Evolutionary conservation across 2,329 filamentous ascomycete species (phyloP).

Genomic region (Calonectria fujianensis): DNA sequence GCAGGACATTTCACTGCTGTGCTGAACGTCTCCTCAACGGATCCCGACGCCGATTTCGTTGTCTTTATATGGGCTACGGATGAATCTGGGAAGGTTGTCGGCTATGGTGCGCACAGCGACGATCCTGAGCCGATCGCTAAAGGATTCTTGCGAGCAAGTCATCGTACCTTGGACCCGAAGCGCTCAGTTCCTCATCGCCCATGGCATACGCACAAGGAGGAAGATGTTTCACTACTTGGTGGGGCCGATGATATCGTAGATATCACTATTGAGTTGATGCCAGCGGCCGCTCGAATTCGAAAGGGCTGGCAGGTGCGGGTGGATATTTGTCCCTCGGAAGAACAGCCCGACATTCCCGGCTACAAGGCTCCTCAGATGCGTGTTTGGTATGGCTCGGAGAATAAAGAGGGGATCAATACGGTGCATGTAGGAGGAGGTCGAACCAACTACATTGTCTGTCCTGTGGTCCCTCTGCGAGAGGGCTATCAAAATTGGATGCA

Average conservation of each 20-base stretch:
- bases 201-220: constrained; percentile 2
- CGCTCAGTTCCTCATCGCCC: not conserved
- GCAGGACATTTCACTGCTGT: constrained; percentile 3
- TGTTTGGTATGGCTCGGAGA: not conserved
- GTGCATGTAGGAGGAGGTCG: not conserved
- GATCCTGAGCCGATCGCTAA: constrained; percentile 8
- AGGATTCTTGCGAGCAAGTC: not conserved
- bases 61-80: constrained; percentile 8
- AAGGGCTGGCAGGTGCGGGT: not conserved
- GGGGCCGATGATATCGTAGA: constrained; percentile 3
- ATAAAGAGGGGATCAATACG: not conserved
- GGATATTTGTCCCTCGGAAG: constrained; percentile 13
- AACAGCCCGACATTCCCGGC: constrained; percentile 3
- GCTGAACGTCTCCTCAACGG: not conserved
- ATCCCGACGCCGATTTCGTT: not conserved
- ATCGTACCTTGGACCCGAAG: not conserved
- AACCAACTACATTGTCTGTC: constrained; percentile 1
- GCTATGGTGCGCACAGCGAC: not conserved
- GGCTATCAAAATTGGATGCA: constrained; percentile 7
- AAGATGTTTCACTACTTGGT: not conserved
- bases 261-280: not conserved
- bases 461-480: not conserved
- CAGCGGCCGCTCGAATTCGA: not conserved
- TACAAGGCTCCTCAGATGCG: constrained; percentile 6
- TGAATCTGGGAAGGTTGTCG: not conserved